phyloP scores from a whole-genome alignment of 768 basidiomycete species.

The Amanita molliuscula region DNA sequence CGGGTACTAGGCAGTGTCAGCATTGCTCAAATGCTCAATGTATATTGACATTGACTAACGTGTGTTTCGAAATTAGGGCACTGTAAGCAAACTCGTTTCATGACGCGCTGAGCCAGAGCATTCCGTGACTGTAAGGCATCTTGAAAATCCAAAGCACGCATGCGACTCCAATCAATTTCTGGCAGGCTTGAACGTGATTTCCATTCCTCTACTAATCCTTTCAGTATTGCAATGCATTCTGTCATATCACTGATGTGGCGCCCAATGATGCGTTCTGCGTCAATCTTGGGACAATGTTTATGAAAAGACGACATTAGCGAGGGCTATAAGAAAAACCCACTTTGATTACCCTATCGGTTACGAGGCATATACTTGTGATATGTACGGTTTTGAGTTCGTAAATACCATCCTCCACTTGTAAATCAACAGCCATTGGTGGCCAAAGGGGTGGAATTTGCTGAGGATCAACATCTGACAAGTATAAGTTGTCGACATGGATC shows the following conservation, averaged over 20 bases:
- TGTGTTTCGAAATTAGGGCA: constrained; percentile 69
- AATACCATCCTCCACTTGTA: constrained; percentile 38
- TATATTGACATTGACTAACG: constrained; percentile 41
- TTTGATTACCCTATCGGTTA: constrained; percentile 66
- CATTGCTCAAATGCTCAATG: constrained; percentile 2
- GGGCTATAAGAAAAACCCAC: constrained; percentile 22
- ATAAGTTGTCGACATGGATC: not conserved
- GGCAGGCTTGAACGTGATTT: constrained; percentile 30
- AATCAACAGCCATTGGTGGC: constrained; percentile 48
- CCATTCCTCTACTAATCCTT: constrained; percentile 50
- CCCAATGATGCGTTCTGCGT: constrained; percentile 59
- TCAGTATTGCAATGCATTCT: constrained; percentile 41
- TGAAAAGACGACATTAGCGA: constrained; percentile 1
- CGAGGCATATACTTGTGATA: constrained; percentile 62
- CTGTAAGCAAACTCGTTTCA: constrained; percentile 34
- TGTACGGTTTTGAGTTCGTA: constrained; percentile 65
- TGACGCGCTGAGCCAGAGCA: constrained; percentile 31
- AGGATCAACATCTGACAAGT: constrained; percentile 42
- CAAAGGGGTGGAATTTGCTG: constrained; percentile 63
- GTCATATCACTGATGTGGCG: constrained; percentile 55
- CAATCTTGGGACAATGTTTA: constrained; percentile 36
- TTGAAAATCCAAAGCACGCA: constrained; percentile 86
- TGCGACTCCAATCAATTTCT: constrained; percentile 80
- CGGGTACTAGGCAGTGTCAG: constrained; percentile 45
- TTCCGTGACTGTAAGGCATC: constrained; percentile 61